These are phyloP conservation scores for Neurospora crassa DNA, from an alignment of 2,329 filamentous ascomycete genomes.

Conservation along the genomic window DNA sequence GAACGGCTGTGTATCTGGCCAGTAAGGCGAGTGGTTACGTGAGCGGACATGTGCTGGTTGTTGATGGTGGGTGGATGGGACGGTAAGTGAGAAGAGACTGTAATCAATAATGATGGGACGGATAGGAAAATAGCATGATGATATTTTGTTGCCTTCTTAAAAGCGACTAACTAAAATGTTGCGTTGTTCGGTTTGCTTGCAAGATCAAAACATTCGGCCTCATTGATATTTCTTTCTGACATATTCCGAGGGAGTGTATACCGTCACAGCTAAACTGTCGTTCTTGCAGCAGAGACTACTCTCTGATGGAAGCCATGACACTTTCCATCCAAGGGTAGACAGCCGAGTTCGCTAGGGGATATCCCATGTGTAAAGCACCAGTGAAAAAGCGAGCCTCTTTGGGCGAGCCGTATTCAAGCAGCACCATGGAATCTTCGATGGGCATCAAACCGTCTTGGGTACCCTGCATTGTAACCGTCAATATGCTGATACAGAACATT, in stretches of 20 bases:
- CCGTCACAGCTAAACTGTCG: neutral
- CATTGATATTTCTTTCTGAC: neutral
- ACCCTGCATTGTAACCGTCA: constrained; percentile 30
- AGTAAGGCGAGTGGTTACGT: constrained; percentile 72
- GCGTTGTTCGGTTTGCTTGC: neutral
- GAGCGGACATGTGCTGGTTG: constrained; percentile 69
- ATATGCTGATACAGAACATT: neutral
- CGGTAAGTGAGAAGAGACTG: constrained; percentile 37
- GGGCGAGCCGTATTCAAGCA: constrained; percentile 54
- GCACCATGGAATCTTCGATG: constrained; percentile 56
- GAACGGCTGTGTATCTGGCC: constrained; percentile 67
- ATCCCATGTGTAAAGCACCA: constrained; percentile 57
- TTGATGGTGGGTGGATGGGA: constrained; percentile 93
- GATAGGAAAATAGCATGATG: neutral
- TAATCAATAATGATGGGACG: neutral
- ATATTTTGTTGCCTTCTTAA: neutral
- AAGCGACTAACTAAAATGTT: neutral
- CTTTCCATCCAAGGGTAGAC: constrained; percentile 55
- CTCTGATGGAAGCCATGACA: constrained; percentile 31
- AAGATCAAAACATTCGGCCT: neutral
- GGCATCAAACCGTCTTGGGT: constrained; percentile 56
- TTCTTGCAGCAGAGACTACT: neutral
- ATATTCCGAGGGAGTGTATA: neutral
- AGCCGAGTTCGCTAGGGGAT: constrained; percentile 46
- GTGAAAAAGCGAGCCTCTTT: constrained; percentile 59